These are phyloP conservation scores for Eutrema japonicum DNA, from an alignment of 345 rosid genomes.

Conservation along the genomic window DNA sequence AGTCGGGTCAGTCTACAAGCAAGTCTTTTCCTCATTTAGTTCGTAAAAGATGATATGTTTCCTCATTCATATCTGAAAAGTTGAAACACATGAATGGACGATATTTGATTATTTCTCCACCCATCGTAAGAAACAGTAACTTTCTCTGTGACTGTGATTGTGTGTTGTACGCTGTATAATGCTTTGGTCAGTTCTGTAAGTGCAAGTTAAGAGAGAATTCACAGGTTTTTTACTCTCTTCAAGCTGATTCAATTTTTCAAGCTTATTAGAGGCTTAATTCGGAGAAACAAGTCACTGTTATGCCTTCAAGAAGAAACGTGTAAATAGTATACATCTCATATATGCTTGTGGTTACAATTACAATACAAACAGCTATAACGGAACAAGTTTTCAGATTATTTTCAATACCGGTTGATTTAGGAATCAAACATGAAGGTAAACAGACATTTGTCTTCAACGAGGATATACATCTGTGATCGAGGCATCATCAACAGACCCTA, in stretches of 20 bases:
- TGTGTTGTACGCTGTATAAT: background rate
- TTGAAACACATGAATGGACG: background rate
- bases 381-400: background rate
- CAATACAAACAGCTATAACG: background rate
- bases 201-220: background rate
- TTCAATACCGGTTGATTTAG: background rate
- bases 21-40: background rate
- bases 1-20: conserved; percentile 2
- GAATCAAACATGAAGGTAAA: background rate
- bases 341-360: conserved; percentile 13
- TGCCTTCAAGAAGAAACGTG: background rate
- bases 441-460: conserved; percentile 36
- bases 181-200: background rate
- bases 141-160: background rate
- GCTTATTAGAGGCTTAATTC: no score
- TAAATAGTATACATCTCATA: conserved; percentile 6
- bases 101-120: conserved; percentile 1
- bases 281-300: background rate
- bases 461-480: conserved; percentile 55
- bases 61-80: background rate
- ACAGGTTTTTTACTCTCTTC: background rate
- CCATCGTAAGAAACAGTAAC: background rate
- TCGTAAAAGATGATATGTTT: conserved; percentile 10
- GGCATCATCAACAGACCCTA: conserved; percentile 47
- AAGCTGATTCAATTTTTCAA: background rate